These are phyloP conservation scores for Stylonectria norvegica DNA, from an alignment of 2,329 filamentous ascomycete species.

Conservation along the genomic window DNA sequence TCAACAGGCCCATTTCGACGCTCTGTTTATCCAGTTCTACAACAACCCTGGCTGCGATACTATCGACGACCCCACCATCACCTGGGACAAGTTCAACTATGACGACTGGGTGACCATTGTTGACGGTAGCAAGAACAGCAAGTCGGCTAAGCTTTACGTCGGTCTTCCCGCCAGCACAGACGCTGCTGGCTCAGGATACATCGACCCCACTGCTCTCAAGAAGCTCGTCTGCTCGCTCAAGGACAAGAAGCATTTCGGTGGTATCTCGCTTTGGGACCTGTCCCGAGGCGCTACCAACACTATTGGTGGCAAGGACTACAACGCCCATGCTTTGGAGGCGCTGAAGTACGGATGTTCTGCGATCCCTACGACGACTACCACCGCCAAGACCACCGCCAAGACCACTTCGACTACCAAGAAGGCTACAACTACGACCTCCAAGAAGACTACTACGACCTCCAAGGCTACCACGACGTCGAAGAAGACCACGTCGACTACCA, in stretches of 20 bases:
- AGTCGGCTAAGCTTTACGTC: conserved; percentile 43
- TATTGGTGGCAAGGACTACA: conserved; percentile 34
- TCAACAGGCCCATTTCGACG: conserved; percentile 39
- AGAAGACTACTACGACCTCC: conserved; percentile 9
- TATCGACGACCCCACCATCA: conserved; percentile 27
- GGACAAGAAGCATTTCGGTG: conserved; percentile 39
- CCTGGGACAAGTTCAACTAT: conserved; percentile 40
- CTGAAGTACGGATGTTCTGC: conserved; percentile 36
- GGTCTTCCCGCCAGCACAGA: conserved; percentile 37
- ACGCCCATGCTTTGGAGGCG: conserved; percentile 36
- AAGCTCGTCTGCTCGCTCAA: conserved; percentile 39
- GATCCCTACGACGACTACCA: conserved; percentile 24
- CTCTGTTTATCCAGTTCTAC: conserved; percentile 48
- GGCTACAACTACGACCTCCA: conserved; percentile 2
- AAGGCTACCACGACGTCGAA: conserved; percentile 5
- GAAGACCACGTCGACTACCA: conserved; percentile 3
- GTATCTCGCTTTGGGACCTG: conserved; percentile 46
- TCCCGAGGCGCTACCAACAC: conserved; percentile 32
- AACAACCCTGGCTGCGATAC: conserved; percentile 42
- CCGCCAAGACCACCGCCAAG: conserved; percentile 10
- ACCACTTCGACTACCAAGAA: conserved; percentile 5
- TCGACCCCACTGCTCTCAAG: conserved; percentile 32
- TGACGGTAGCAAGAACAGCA: conserved; percentile 32
- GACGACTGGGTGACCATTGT: conserved; percentile 39
- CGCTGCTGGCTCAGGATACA: conserved; percentile 33